These are phyloP conservation scores for Aspergillus sp. DNA, from an alignment of 2,329 filamentous ascomycete species.

Conservation along the genomic window DNA sequence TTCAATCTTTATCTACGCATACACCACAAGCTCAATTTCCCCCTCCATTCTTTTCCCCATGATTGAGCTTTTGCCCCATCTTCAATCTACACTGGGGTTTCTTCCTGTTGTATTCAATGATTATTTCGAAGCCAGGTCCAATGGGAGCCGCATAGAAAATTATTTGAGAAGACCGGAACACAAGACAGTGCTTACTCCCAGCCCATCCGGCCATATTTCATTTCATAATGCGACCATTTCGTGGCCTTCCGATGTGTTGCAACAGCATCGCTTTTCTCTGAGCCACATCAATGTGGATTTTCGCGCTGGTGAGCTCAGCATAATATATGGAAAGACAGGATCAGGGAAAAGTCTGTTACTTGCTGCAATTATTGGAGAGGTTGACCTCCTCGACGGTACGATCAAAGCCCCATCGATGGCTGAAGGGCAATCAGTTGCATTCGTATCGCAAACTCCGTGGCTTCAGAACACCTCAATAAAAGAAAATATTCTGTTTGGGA, in stretches of 20 bases:
- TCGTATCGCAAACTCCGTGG: background rate
- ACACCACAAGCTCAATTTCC: background rate
- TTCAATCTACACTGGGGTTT: background rate
- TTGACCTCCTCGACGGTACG: background rate
- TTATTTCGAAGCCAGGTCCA: background rate
- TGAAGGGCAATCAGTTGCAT: background rate
- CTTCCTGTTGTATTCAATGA: slow-evolving; percentile 1
- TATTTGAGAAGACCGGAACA: background rate
- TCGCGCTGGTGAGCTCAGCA: slow-evolving; percentile 67
- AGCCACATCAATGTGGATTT: slow-evolving; percentile 66
- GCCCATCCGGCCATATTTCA: background rate
- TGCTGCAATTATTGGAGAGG: slow-evolving; percentile 70
- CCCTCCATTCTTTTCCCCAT: background rate
- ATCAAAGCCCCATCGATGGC: background rate
- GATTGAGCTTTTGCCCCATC: background rate
- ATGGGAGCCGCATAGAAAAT: background rate
- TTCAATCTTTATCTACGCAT: slow-evolving; percentile 1
- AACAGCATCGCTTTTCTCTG: slow-evolving; percentile 37
- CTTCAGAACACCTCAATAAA: background rate
- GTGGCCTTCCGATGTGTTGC: background rate
- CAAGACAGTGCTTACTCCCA: background rate
- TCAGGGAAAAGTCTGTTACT: slow-evolving; percentile 75
- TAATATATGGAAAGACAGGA: slow-evolving; percentile 75
- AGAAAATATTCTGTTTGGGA: background rate
- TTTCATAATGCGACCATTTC: background rate